Evolutionary conservation across 176 grass and related monocot genomes (phyloP).

Genomic region (Puccinellia tenuiflora): DNA sequence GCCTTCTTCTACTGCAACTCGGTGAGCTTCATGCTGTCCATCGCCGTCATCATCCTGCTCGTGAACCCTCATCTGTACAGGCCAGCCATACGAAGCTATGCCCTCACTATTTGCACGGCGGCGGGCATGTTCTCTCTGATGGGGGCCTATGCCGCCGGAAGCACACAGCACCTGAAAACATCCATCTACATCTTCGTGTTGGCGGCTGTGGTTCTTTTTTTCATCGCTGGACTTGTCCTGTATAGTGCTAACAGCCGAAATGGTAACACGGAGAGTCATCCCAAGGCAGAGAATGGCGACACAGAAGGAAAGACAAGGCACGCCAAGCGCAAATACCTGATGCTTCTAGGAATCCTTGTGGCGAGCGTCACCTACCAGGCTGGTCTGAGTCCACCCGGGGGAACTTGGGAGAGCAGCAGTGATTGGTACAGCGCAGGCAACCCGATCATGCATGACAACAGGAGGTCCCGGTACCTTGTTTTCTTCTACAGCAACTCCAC

Average conservation of each 20-base stretch:
- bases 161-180: no score
- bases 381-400: neutral
- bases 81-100: no score
- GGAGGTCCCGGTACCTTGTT: neutral
- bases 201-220: neutral
- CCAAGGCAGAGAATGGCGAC: neutral
- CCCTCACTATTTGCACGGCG: no score
- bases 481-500: slow-evolving; percentile 24
- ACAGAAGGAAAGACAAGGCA: neutral
- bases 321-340: slow-evolving; percentile 8
- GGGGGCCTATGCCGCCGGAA: no score
- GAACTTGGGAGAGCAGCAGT: neutral
- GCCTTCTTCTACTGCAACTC: no score
- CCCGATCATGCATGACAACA: neutral
- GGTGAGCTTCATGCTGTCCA: no score
- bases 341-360: slow-evolving; percentile 3
- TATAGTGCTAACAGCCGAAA: neutral
- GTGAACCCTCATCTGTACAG: no score
- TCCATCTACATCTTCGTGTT: no score
- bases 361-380: slow-evolving; percentile 27
- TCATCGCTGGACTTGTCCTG: neutral
- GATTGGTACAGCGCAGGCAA: neutral
- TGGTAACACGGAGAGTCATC: neutral
- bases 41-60: no score
- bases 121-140: no score